A percentile compares a stretch with the other conserved stretches of the same genome.
Conservation (phyloP, 331 rosid genomes). For the Phaseolus coccineus region DNA sequence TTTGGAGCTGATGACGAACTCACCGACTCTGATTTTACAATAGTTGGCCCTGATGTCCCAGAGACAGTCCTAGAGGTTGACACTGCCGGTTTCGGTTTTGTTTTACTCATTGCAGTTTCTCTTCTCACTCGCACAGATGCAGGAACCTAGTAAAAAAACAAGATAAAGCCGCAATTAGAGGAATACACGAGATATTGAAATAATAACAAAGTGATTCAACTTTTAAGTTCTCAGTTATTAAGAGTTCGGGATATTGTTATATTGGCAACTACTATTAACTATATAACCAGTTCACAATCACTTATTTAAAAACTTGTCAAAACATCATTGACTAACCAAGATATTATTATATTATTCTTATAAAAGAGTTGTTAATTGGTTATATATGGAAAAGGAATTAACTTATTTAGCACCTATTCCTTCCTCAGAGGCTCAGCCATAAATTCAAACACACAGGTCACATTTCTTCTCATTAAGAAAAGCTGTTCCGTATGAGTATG, state of each 20-base stretch:
- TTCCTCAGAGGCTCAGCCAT: not conserved
- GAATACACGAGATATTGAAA: constrained; percentile 11
- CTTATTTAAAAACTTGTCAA: too few species aligned
- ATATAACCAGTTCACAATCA: too few species aligned
- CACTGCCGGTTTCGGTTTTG: constrained; percentile 65
- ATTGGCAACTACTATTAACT: too few species aligned
- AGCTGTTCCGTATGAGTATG: not conserved
- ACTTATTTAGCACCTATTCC: not conserved
- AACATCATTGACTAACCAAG: too few species aligned
- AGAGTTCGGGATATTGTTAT: not conserved
- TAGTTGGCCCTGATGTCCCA: constrained; percentile 51
- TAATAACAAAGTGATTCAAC: constrained; percentile 9
- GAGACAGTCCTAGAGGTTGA: constrained; percentile 55
- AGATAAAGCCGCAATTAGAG: constrained; percentile 28
- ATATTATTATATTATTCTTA: too few species aligned
- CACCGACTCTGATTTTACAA: constrained; percentile 58
- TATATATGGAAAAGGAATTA: not conserved
- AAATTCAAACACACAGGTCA: not conserved
- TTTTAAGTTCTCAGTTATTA: not conserved
- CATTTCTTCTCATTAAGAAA: not conserved
- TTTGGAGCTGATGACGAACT: constrained; percentile 66
- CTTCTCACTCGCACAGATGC: constrained; percentile 97
- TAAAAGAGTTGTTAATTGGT: too few species aligned
- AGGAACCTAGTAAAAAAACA: constrained; percentile 65
- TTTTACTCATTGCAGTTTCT: constrained; percentile 68